Evolutionary conservation across 2,329 filamentous ascomycete genomes (phyloP), one percentile per base, ranked within the genome.

Genomic region (Clarireedia monteithiana): DNA sequence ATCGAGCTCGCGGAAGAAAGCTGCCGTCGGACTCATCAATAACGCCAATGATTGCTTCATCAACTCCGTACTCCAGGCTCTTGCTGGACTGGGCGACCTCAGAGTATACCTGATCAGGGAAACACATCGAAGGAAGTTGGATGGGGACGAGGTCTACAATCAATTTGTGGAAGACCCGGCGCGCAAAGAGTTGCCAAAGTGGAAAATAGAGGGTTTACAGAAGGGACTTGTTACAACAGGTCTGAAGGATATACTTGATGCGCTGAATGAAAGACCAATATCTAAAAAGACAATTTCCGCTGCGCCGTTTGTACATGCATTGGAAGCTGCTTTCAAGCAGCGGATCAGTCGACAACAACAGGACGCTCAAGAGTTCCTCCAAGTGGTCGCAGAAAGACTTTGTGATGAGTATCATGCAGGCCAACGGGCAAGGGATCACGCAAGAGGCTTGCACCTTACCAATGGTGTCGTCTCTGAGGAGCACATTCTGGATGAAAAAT

Each of bases 1-100:
- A 55, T 74, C 74, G 46, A 68, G 64, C 34, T 61, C 62, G 44
- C 84, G 88, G 64, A 94, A 91, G 72, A 92, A 89, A 68, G 88
- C 89, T 58, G 89, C 95, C 45, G 91, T 97, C 55, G 94, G 94
- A 40, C 79, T 97, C 56, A 78, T 79, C 53, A 99, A 99, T 72
- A 85, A 89, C 7, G 94, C 92, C 63, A 99, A 99, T 72, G 94
- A 94, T 72, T 94, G 89, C 75, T 94, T 92, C 73, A 96, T 97
- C 75, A 99, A 99, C 73, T 96, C 91, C 24, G 88, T 96, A 20
- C 81, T 99, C 38, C 94, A 99, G 74, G 91, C 90, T 6, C 79
- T 99, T 45, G 92, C 94, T 14, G 94, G 94, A 2, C 77, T 97
- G 34, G 88, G 88, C 50, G 91, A 97, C 69, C 76, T 99, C 67